Base-by-base conservation (phyloP, 1,284 basidiomycete genomes). In the Marasmius oreades region DNA sequence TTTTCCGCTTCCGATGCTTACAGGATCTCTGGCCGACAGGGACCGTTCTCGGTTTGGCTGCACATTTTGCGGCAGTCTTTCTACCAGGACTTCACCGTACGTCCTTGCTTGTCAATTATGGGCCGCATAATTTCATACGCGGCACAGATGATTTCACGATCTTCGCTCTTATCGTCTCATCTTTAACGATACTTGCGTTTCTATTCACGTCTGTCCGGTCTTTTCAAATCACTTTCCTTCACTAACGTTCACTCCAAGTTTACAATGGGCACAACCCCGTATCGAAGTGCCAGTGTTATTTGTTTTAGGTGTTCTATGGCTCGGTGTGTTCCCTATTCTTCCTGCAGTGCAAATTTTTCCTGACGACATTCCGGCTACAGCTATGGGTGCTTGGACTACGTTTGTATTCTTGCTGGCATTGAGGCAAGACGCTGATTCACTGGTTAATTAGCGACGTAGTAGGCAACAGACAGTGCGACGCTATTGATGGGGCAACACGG, bases 381-480 rank as follows among this genome's bases (percentile, higher is more conserved):
- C 85, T 26, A 80, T 88, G 81, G 88, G 77, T 28, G 80, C 89
- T 23, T 91, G 88, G 87, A 73, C 86, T 28, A 77, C 78, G 88
- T 90, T 69, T 69, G 85, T 12, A 28, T 46, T 46, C 34, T 43
- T 55, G 51, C 28, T 44, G 36, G n/a, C 36, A 5, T 55, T 53
- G 31, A 31, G 31, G 5, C 50, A 14, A 34, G 55, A 51, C 33
- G 48, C 59, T 48, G 52, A 61, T 52, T 53, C 33, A 56, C n/a
- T 43, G 39, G 47, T 36, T 11, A 28, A 11, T 37, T 53, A 90
- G 88, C 44, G 88, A 92, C 69, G 76, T 90, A 51, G 84, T 90
- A 55, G 86, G 87, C 5, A 67, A 70, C 59, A 67, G 77, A 1
- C 86, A 90, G 65, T 91, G 88, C 60, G 86, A 84, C 64, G 64